Base-by-base conservation (phyloP, 164 flowering plant genomes). In the Echeveria elegans region DNA sequence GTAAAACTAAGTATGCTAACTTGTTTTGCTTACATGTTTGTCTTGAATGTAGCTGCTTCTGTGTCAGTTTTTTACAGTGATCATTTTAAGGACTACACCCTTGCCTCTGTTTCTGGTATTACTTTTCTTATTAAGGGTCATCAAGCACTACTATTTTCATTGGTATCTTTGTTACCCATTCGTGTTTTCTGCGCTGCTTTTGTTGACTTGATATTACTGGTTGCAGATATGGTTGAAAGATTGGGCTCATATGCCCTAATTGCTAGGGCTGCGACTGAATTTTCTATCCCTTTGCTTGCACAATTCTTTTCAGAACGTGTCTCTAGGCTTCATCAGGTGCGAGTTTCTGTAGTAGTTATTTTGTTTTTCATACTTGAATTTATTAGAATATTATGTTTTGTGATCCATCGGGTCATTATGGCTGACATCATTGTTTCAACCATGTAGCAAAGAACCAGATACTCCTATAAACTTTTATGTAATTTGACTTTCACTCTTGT, bases 191-290 rank as follows among this genome's bases (percentile, higher is more conserved):
- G 14, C 5, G 24, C 29, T 71, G 36, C 15, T 10, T 24, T 37
- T 36, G 47, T 23, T 56, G 66, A 64, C 45, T 60, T n/a, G 1
- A 38, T 63, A 26, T 47, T 73, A 60, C 7, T 71, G 15, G 71
- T 77, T 74, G 71, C 82, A 95, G 99, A 85, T 53, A 88, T 88
- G 93, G 97, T 92, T 76, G 97, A 95, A 69, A 89, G 96, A 66
- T 74, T 95, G 76, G 84, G 89, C 76, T 88, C 96, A 21, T 92
- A 92, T 84, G 97, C 97, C 67, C 90, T 91, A 72, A 89, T 94
- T 76, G 98, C 90, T 40, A 87, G 98, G 71, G 91, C 85, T 66
- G 86, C 97, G 24, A 72, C 80, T 72, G 89, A 81, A 41, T 59
- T 70, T 61, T 78, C 96, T 45, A 69, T 90, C 75, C 95, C 96